Percentiles rank a stretch among this genome's conserved stretches.
Conservation (phyloP, 140 eudicot genomes). For the Bidens hawaiensis region DNA sequence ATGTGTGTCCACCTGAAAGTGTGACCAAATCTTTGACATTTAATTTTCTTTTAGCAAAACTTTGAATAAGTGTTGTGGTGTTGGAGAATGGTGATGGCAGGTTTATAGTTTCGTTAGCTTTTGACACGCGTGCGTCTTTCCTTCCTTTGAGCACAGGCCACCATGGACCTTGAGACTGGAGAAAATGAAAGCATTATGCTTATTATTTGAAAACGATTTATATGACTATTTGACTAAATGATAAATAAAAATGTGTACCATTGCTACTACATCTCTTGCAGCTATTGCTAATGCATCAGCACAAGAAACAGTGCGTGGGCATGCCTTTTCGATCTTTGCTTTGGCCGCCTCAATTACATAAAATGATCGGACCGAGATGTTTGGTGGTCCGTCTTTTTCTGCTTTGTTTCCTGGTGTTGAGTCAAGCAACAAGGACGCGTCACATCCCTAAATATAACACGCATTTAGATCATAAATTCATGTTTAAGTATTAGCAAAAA, state of each 20-base stretch:
- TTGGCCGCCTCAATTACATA: conserved; percentile 75
- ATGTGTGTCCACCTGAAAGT: conserved; percentile 90
- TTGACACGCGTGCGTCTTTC: conserved; percentile 73
- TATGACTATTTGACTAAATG: no score
- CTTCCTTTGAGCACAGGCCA: conserved; percentile 84
- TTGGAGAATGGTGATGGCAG: conserved; percentile 77
- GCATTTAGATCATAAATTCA: not conserved
- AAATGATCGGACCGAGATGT: conserved; percentile 58
- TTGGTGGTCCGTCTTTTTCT: conserved; percentile 82
- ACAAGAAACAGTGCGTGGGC: conserved; percentile 74
- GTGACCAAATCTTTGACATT: conserved; percentile 67
- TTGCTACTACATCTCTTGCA: conserved; percentile 68
- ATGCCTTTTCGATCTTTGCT: conserved; percentile 58
- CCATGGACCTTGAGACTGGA: conserved; percentile 73
- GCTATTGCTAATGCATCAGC: conserved; percentile 71
- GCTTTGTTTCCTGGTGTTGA: conserved; percentile 61
- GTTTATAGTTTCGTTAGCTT: conserved; percentile 58
- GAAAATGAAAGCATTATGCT: not conserved
- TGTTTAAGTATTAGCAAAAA: not conserved
- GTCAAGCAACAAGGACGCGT: conserved; percentile 69
- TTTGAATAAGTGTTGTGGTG: conserved; percentile 53
- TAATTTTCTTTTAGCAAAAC: conserved; percentile 62
- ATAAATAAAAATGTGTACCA: conserved; percentile 36
- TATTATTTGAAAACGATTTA: not conserved
- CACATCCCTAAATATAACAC: conserved; percentile 51